These are phyloP conservation scores for Rhizopus delemar DNA, from an alignment of 371 early-diverging fungal genomes.

Conservation along the genomic window DNA sequence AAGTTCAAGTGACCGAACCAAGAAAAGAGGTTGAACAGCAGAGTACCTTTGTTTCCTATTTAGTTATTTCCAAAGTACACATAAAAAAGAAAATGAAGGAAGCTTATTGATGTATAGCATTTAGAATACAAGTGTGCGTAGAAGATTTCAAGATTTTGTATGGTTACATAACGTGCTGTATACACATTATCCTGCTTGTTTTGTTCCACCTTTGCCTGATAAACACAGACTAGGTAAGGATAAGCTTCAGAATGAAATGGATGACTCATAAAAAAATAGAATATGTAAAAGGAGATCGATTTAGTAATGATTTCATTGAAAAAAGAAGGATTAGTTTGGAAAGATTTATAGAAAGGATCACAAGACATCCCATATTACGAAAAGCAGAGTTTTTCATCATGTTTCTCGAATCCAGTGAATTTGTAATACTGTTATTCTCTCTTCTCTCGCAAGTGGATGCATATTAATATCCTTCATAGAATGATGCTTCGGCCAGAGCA, in stretches of 20 bases:
- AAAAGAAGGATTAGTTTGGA: conserved; percentile 75
- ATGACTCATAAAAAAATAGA: conserved; percentile 46
- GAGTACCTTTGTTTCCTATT: conserved; percentile 83
- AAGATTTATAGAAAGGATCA: conserved; percentile 79
- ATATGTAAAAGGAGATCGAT: conserved; percentile 94
- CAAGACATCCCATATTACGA: conserved; percentile 87
- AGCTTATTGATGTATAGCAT: background rate
- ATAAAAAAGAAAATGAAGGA: background rate
- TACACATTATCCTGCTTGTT: conserved; percentile 76
- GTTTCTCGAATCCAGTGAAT: conserved; percentile 83
- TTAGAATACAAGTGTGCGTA: conserved; percentile 56
- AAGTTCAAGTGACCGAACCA: conserved; percentile 55
- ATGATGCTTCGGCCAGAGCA: conserved; percentile 54
- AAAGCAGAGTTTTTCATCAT: conserved; percentile 65
- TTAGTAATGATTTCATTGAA: conserved; percentile 87
- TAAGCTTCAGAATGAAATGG: background rate
- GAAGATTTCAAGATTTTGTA: conserved; percentile 94
- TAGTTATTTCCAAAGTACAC: conserved; percentile 70
- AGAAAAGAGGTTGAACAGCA: conserved; percentile 88
- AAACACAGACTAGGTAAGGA: conserved; percentile 83
- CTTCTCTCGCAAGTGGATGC: too few species aligned
- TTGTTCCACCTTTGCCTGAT: conserved; percentile 91
- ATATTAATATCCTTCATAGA: conserved; percentile 27
- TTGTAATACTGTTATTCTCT: conserved; percentile 41
- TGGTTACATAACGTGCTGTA: conserved; percentile 79